These are phyloP conservation scores for Metarhizium sp. DNA, from an alignment of 2,329 filamentous ascomycete species.

Conservation along the genomic window DNA sequence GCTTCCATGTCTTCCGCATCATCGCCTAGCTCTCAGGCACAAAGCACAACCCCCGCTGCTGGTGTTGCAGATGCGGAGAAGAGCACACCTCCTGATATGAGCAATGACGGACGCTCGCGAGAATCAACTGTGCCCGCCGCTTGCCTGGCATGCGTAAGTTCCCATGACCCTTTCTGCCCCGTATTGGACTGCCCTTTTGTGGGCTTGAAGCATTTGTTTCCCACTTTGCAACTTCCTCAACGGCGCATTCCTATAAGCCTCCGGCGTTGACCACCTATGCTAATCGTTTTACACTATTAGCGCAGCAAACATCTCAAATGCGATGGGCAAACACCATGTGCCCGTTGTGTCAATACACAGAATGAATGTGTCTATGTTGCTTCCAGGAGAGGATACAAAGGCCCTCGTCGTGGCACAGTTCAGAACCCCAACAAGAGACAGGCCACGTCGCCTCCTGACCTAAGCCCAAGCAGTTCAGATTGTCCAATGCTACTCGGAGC, in stretches of 20 bases:
- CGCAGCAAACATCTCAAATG: slow-evolving; percentile 65
- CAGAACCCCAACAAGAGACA: slow-evolving; percentile 41
- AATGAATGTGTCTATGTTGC: slow-evolving; percentile 62
- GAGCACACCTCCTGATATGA: slow-evolving; percentile 4
- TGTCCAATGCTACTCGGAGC: slow-evolving; percentile 25
- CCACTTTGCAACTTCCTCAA: background rate
- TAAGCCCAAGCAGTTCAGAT: slow-evolving; percentile 20
- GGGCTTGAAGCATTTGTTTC: background rate
- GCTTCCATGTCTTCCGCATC: slow-evolving; percentile 5
- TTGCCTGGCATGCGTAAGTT: slow-evolving; percentile 46
- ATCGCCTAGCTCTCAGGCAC: slow-evolving; percentile 5
- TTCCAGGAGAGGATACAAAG: slow-evolving; percentile 67
- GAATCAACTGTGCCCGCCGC: slow-evolving; percentile 37
- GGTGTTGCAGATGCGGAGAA: slow-evolving; percentile 1
- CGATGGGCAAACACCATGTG: slow-evolving; percentile 60
- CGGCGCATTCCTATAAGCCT: background rate
- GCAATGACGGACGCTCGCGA: slow-evolving; percentile 11
- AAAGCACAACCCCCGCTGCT: background rate
- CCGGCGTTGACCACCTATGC: background rate
- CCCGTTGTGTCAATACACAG: slow-evolving; percentile 51
- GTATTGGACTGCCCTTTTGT: background rate
- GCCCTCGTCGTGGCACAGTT: slow-evolving; percentile 30
- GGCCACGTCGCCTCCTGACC: slow-evolving; percentile 29
- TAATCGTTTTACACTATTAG: slow-evolving; percentile 22
- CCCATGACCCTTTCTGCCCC: background rate